A percentile compares a stretch with the other conserved stretches of the same genome.
Evolutionary conservation across 1,284 basidiomycete genomes (phyloP).

Genomic region (Cryptococcus amylolentus): DNA sequence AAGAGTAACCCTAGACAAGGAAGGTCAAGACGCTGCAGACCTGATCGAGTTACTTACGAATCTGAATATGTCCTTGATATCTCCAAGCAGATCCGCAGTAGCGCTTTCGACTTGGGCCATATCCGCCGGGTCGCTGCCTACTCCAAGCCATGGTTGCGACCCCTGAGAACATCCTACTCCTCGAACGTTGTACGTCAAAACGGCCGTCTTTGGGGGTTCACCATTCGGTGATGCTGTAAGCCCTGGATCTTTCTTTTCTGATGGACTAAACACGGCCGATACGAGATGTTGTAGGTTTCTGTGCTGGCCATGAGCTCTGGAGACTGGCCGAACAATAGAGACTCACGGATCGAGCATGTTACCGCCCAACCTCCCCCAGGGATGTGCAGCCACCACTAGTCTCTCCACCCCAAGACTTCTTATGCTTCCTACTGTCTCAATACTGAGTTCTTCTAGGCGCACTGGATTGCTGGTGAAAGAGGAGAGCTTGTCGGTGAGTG

Average conservation of each 20-base stretch:
- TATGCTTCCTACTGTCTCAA: neutral
- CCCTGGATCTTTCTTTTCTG: neutral
- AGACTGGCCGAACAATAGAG: neutral
- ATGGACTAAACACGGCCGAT: constrained; percentile 14
- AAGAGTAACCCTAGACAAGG: constrained; percentile 40
- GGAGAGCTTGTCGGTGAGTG: neutral
- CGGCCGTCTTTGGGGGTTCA: constrained; percentile 14
- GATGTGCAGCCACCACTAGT: constrained; percentile 39
- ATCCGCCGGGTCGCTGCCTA: constrained; percentile 27
- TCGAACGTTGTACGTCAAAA: constrained; percentile 39
- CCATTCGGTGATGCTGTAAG: neutral
- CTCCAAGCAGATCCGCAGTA: constrained; percentile 16
- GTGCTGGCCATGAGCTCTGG: neutral
- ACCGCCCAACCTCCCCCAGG: constrained; percentile 41
- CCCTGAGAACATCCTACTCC: constrained; percentile 37
- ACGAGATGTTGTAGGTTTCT: constrained; percentile 14
- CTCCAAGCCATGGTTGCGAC: constrained; percentile 24
- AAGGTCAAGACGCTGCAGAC: neutral
- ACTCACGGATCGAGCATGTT: constrained; percentile 44
- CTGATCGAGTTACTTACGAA: constrained; percentile 14
- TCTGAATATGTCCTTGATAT: constrained; percentile 17
- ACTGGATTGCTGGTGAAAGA: constrained; percentile 6
- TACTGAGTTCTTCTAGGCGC: constrained; percentile 7
- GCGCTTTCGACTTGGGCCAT: constrained; percentile 32
- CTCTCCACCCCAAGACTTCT: constrained; percentile 12